These are phyloP conservation scores for Tylopilus plumbeoviolaceoides DNA, from an alignment of 768 basidiomycete genomes.

Conservation along the genomic window DNA sequence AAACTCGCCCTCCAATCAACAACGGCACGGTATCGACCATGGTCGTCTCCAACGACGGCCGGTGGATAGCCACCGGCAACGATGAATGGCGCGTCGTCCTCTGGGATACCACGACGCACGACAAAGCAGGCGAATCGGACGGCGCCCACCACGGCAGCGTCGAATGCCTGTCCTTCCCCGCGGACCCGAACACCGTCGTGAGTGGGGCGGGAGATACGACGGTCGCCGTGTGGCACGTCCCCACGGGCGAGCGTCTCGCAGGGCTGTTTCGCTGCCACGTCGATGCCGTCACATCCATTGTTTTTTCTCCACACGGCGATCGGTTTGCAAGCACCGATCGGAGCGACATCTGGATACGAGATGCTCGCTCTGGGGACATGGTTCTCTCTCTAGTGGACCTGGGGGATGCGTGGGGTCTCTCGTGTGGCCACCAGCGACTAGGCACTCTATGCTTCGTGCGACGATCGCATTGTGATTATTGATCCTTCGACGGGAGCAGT, in stretches of 20 bases:
- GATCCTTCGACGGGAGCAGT: neutral
- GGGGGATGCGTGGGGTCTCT: neutral
- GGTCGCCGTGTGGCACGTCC: conserved; percentile 1
- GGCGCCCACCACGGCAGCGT: neutral
- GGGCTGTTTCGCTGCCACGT: neutral
- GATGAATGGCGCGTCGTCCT: conserved; percentile 1
- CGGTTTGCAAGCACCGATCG: neutral
- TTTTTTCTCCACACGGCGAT: conserved; percentile 1
- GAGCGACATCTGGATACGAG: neutral
- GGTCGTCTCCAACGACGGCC: conserved; percentile 7
- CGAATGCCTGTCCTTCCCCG: neutral
- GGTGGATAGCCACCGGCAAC: conserved; percentile 9
- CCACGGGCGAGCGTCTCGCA: neutral
- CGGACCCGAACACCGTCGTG: neutral
- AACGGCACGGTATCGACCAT: neutral
- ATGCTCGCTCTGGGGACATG: neutral
- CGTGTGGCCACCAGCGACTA: neutral
- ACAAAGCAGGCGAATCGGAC: neutral
- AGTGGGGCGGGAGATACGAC: conserved; percentile 4
- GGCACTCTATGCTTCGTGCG: neutral
- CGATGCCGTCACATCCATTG: neutral
- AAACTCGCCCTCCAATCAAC: neutral
- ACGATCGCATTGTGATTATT: neutral
- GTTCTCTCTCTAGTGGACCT: neutral
- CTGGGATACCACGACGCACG: conserved; percentile 2